Evolutionary conservation across 495 filamentous ascomycete species (phyloP).

Genomic region (Hypoxylon rickii): DNA sequence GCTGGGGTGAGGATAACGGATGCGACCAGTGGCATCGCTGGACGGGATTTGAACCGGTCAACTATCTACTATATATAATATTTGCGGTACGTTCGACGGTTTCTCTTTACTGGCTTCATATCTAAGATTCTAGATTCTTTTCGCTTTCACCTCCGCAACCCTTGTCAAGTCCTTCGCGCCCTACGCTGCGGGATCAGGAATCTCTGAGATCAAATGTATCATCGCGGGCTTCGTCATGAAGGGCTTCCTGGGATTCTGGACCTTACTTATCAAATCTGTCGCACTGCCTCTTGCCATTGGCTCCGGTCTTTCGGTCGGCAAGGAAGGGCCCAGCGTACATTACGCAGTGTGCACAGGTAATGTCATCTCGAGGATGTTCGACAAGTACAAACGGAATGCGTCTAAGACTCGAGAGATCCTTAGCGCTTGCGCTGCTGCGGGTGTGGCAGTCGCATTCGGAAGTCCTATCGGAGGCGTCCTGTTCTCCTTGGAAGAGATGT

Average conservation of each 20-base stretch:
- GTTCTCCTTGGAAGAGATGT: conserved; percentile 98
- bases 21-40: conserved; percentile 90
- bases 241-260: conserved; percentile 92
- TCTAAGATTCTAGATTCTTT: conserved; percentile 62
- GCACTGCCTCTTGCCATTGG: conserved; percentile 90
- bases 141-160: conserved; percentile 79
- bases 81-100: conserved; percentile 68
- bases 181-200: conserved; percentile 95
- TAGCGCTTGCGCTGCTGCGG: conserved; percentile 91
- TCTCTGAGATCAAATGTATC: conserved; percentile 99
- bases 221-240: conserved; percentile 99
- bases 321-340: conserved; percentile 97
- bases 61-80: conserved; percentile 87
- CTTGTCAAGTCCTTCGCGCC: conserved; percentile 94
- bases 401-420: conserved; percentile 95
- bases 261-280: conserved; percentile 91
- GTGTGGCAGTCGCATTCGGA: conserved; percentile 95
- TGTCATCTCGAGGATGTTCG: conserved; percentile 90
- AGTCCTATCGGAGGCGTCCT: conserved; percentile 96
- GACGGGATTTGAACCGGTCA: conserved; percentile 76
- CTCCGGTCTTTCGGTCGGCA: conserved; percentile 93
- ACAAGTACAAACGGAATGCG: conserved; percentile 90
- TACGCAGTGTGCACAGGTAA: conserved; percentile 98
- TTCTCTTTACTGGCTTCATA: background rate
- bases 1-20: conserved; percentile 92